Base-by-base conservation (phyloP, 371 early-diverging fungal genomes). In the Mucor sp. region DNA sequence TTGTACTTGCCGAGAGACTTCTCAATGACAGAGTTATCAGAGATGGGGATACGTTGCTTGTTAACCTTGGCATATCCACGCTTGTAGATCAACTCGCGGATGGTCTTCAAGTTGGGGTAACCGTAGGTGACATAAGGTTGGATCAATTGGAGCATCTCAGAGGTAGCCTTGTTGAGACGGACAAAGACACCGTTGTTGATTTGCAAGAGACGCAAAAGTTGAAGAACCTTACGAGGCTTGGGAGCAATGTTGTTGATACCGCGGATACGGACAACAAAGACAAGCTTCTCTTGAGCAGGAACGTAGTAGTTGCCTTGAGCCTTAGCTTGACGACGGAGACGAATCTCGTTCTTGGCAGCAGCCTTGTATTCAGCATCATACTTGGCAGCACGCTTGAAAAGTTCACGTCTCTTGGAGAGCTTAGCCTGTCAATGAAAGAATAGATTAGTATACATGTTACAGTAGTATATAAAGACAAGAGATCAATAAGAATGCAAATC, bases 171-270 rank as follows among this genome's bases (percentile, higher is more conserved):
- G 92, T 96, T 99, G 76, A 99, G 93, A 68, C 92, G 92, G 65
- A 99, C 91, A 78, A 99, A 99, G 83, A 96, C 95, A 82, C 95
- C 99, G 85, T 93, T 94, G 98, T 99, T 99, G 93, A 99, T 97
- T 87, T 96, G 98, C 82, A 93, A 91, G 73, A 99, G 92, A 90
- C 99, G 96, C 80, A 99, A 86, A 68, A 99, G 90, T 87, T 99
- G 97, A 71, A 99, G 91, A 68, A 98, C 96, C 94, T 99, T 99
- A 83, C 98, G 92, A 76, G 98, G 96, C 94, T 98, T 99, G 84
- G 99, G 99, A 60, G 99, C 90, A 72, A 99, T 92, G 90, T 97
- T 96, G 93, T 96, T 97, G 91, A 98, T 94, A 89, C 91, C 95
- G 86, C 94, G 94, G 81, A 95, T 94, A 84, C 94, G 96, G 86